Evolutionary conservation across 495 filamentous ascomycete species (phyloP).

Genomic region (Trichoderma parareesei): DNA sequence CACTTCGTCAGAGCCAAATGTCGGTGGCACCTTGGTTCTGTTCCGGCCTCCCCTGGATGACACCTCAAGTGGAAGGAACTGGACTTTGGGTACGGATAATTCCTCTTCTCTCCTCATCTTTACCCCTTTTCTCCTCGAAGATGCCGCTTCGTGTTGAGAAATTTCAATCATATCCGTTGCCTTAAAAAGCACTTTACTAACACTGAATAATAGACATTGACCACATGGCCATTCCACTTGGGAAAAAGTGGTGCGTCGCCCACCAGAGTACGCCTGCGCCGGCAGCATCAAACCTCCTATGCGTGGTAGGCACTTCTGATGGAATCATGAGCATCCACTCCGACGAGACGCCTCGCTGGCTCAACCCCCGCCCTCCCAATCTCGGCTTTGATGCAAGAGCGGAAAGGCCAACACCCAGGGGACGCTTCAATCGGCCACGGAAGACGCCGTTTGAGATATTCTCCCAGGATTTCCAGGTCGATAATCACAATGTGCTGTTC

Average conservation of each 20-base stretch:
- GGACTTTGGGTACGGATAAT: constrained; percentile 15
- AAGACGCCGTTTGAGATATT: constrained; percentile 6
- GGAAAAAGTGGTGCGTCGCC: constrained; percentile 1
- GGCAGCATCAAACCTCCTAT: constrained; percentile 16
- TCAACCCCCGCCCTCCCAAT: background rate
- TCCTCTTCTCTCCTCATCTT: background rate
- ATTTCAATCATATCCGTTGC: no score
- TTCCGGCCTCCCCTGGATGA: constrained; percentile 14
- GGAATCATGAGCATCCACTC: constrained; percentile 20
- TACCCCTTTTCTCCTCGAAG: background rate
- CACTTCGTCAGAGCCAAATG: constrained; percentile 15
- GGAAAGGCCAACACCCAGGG: background rate
- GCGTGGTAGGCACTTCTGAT: constrained; percentile 24
- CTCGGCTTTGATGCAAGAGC: background rate
- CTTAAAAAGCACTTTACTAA: background rate
- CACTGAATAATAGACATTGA: background rate
- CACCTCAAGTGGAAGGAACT: constrained; percentile 11
- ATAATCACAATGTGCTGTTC: constrained; percentile 22
- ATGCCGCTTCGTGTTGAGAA: background rate
- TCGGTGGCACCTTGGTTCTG: constrained; percentile 4
- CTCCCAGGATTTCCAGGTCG: constrained; percentile 22
- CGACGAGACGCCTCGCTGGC: constrained; percentile 5
- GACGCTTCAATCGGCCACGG: background rate
- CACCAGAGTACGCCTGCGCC: constrained; percentile 19
- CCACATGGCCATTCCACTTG: background rate